These are phyloP conservation scores for Vitis hybrid DNA, from an alignment of 177 flowering plant species.

Conservation along the genomic window DNA sequence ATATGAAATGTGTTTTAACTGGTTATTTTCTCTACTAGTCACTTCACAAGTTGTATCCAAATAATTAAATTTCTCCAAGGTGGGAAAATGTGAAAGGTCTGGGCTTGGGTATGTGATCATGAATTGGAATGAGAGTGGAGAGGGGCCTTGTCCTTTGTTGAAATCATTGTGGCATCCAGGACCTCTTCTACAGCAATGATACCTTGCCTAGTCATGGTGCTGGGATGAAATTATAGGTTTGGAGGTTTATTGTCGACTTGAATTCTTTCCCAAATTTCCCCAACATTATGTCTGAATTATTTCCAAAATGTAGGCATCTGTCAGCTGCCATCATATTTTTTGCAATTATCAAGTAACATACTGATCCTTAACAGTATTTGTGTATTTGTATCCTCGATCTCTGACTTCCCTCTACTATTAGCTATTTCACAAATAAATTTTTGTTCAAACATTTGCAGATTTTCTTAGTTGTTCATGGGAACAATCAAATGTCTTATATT, in stretches of 20 bases:
- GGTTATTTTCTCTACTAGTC: too few species aligned
- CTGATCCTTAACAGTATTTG: background rate
- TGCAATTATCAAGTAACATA: constrained; percentile 4
- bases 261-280: constrained; percentile 8
- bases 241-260: constrained; percentile 3
- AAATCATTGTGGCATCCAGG: constrained; percentile 17
- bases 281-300: background rate
- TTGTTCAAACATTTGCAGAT: too few species aligned
- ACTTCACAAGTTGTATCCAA: too few species aligned
- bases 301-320: background rate
- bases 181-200: constrained; percentile 17
- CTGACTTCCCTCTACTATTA: too few species aligned
- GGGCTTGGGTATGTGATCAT: background rate
- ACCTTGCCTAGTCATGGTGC: constrained; percentile 2
- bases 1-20: too few species aligned
- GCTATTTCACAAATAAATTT: too few species aligned
- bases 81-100: constrained; percentile 2
- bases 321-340: background rate
- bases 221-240: constrained; percentile 12
- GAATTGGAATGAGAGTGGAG: constrained; percentile 9
- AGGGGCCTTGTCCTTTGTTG: constrained; percentile 24
- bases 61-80: too few species aligned
- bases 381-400: too few species aligned
- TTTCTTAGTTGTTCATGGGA: too few species aligned
- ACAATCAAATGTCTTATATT: too few species aligned